Evolutionary conservation across 2,329 filamentous ascomycete species (phyloP).

Genomic region (Aspergillus pseudoterreus): DNA sequence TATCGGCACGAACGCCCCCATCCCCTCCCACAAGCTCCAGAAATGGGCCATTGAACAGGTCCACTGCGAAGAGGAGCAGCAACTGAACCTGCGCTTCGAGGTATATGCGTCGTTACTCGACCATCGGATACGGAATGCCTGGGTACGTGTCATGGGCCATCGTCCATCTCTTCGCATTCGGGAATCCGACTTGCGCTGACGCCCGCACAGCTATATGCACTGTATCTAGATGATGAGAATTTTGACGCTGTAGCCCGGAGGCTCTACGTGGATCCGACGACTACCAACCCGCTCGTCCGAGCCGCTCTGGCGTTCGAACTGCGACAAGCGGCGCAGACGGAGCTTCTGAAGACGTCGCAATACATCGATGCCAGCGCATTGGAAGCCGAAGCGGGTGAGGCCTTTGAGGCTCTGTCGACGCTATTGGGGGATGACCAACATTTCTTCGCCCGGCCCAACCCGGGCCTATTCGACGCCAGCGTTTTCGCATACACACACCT

Average conservation of each 20-base stretch:
- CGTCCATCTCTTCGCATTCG: background rate
- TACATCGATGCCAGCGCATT: constrained; percentile 56
- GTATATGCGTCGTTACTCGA: constrained; percentile 77
- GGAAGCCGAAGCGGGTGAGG: constrained; percentile 58
- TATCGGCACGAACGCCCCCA: constrained; percentile 40
- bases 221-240: constrained; percentile 74
- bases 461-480: constrained; percentile 78
- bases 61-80: constrained; percentile 45
- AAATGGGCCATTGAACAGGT: constrained; percentile 61
- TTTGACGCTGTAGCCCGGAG: constrained; percentile 59
- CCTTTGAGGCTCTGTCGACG: constrained; percentile 59
- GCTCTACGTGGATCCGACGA: constrained; percentile 67
- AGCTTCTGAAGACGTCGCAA: constrained; percentile 62
- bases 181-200: constrained; percentile 1
- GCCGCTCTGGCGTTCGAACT: constrained; percentile 63
- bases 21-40: constrained; percentile 64
- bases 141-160: constrained; percentile 53
- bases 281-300: constrained; percentile 60
- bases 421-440: constrained; percentile 57
- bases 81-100: constrained; percentile 58
- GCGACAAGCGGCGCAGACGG: constrained; percentile 66
- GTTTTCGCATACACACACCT: constrained; percentile 89
- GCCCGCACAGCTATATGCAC: constrained; percentile 61
- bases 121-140: constrained; percentile 75
- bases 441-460: constrained; percentile 57